These are phyloP conservation scores for Cladophialophora carrionii DNA, from an alignment of 2,329 filamentous ascomycete species.

Conservation along the genomic window DNA sequence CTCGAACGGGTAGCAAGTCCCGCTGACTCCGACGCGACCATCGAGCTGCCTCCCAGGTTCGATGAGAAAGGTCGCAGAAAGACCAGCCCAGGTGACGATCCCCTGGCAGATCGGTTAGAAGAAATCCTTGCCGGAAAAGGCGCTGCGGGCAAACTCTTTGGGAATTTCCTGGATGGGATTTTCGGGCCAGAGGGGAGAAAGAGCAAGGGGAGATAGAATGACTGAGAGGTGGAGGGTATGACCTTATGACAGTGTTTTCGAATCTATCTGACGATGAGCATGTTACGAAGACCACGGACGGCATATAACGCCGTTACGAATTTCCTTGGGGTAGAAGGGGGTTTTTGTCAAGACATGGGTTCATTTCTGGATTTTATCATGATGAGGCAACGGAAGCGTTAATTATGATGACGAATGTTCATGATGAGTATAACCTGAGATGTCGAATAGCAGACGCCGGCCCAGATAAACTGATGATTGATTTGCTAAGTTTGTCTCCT, in stretches of 20 bases:
- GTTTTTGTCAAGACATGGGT: neutral
- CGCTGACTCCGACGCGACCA: constrained; percentile 49
- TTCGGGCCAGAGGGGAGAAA: constrained; percentile 34
- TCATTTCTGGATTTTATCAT: neutral
- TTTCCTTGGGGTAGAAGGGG: neutral
- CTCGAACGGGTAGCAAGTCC: constrained; percentile 29
- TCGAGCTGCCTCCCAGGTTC: constrained; percentile 51
- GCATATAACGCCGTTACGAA: neutral
- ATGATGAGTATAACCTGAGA: neutral
- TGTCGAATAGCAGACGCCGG: neutral
- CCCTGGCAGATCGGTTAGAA: constrained; percentile 44
- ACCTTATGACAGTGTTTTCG: neutral
- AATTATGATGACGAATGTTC: neutral
- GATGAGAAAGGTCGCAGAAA: constrained; percentile 48
- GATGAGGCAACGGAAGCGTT: neutral
- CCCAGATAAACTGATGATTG: neutral
- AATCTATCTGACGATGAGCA: neutral
- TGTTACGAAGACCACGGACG: neutral
- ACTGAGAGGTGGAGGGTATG: neutral
- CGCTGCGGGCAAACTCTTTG: constrained; percentile 37
- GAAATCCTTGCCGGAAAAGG: constrained; percentile 44
- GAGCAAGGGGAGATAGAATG: constrained; percentile 27
- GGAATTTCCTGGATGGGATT: constrained; percentile 39
- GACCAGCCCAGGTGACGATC: constrained; percentile 42
- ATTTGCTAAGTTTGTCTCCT: neutral